These are phyloP conservation scores for Alnus rubra DNA, from an alignment of 306 rosid species.

Conservation along the genomic window DNA sequence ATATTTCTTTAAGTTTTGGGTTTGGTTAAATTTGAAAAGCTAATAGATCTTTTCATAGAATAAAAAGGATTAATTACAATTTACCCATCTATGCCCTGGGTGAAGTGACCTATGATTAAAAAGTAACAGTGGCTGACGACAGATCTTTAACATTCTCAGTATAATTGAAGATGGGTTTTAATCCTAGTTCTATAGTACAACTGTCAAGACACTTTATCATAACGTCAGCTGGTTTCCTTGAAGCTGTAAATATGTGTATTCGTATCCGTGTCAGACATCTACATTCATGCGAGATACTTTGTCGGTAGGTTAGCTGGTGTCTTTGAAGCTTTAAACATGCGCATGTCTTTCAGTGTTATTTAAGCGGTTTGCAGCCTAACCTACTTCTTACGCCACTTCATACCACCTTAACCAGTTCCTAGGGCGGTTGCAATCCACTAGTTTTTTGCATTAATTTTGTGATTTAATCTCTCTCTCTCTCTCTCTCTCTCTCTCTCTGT, in stretches of 20 bases:
- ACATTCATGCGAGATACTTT: neutral
- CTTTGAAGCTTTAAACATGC: neutral
- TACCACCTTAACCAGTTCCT: neutral
- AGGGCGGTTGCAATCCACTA: neutral
- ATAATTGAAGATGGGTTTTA: neutral
- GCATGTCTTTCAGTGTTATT: neutral
- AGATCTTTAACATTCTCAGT: no score
- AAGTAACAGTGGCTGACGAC: no score
- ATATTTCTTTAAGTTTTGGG: no score
- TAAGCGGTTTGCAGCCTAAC: neutral
- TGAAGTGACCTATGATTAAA: no score
- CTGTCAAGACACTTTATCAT: neutral
- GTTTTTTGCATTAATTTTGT: no score
- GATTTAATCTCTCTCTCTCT: no score
- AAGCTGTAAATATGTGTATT: neutral
- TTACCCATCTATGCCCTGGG: no score
- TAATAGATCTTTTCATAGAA: no score
- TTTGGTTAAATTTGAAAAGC: no score
- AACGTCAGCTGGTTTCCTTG: neutral
- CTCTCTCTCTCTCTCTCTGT: no score
- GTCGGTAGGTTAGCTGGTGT: neutral
- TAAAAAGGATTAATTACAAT: no score
- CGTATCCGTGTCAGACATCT: neutral
- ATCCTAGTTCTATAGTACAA: neutral
- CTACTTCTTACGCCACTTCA: neutral